Evolutionary conservation across 2,329 filamentous ascomycete species (phyloP).

Genomic region (Dactylella cylindrospora): DNA sequence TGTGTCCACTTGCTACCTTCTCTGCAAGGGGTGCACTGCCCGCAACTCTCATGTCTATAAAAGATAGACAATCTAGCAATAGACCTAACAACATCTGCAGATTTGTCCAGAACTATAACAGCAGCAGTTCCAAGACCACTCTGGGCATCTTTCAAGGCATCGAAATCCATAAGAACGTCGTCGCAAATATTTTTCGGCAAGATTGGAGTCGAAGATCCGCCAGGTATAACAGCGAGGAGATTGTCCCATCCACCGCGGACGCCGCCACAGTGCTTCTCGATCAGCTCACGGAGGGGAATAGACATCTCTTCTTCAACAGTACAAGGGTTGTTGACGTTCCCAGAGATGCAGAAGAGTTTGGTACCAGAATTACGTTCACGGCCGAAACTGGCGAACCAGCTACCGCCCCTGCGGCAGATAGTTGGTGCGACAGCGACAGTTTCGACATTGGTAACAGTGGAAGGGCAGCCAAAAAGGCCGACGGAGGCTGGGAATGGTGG

Average conservation of each 20-base stretch:
- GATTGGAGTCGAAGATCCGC: conserved; percentile 94
- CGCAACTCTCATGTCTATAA: conserved; percentile 97
- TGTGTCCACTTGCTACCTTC: conserved; percentile 99
- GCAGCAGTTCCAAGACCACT: conserved; percentile 95
- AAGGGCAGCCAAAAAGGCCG: conserved; percentile 95
- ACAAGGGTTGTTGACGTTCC: conserved; percentile 96
- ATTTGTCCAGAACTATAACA: conserved; percentile 99
- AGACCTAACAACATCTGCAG: conserved; percentile 88
- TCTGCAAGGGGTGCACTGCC: conserved; percentile 98
- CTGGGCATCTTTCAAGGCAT: conserved; percentile 95
- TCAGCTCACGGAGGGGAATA: conserved; percentile 90
- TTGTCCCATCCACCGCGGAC: conserved; percentile 98
- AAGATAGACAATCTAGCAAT: conserved; percentile 93
- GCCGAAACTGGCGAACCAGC: conserved; percentile 91
- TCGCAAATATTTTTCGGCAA: conserved; percentile 87
- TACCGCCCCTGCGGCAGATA: conserved; percentile 86
- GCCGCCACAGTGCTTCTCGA: conserved; percentile 97
- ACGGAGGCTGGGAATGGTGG: conserved; percentile 97
- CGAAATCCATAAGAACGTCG: conserved; percentile 98
- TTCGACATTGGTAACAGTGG: conserved; percentile 97
- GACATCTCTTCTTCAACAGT: conserved; percentile 99
- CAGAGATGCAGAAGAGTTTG: conserved; percentile 97
- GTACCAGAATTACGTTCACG: conserved; percentile 95
- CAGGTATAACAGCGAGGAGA: conserved; percentile 88
- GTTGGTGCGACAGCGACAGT: conserved; percentile 93